A percentile compares a stretch with the other conserved stretches of the same genome.
These are phyloP conservation scores for Kwoniella dejecticola DNA, from an alignment of 768 basidiomycete genomes.

Conservation along the genomic window DNA sequence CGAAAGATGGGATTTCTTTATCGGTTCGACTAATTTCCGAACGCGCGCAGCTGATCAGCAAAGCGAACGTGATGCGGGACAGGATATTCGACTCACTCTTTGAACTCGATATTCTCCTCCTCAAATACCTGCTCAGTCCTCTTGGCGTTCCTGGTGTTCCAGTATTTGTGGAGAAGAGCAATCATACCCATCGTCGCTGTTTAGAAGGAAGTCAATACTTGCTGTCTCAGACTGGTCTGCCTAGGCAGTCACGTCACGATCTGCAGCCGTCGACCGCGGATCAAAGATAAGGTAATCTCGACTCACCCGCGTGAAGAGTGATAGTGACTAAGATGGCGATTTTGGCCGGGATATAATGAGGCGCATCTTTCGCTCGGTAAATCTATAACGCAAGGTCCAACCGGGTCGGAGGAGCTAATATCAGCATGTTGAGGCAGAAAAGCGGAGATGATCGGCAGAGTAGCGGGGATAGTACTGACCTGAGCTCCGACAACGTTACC, in stretches of 20 bases:
- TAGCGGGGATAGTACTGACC: neutral
- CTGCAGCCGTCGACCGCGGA: no score
- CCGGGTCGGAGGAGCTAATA: neutral
- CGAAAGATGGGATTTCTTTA: constrained; percentile 3
- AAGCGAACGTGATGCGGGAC: neutral
- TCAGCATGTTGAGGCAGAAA: no score
- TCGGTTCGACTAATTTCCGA: neutral
- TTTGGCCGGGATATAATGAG: constrained; percentile 5
- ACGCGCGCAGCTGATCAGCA: neutral
- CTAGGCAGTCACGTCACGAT: neutral
- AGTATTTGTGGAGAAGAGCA: constrained; percentile 3
- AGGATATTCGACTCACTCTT: neutral
- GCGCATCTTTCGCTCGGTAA: constrained; percentile 1
- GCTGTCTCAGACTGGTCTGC: no score
- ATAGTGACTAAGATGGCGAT: constrained; percentile 4
- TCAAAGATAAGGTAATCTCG: neutral
- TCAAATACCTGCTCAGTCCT: neutral
- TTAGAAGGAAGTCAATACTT: neutral
- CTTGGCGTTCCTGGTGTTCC: neutral
- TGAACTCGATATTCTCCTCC: constrained; percentile 11
- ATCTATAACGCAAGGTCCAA: neutral
- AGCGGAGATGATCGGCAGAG: no score
- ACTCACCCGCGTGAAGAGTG: constrained; percentile 5
- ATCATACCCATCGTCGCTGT: neutral
- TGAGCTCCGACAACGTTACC: constrained; percentile 2